These are phyloP conservation scores for Fusarium sp. DNA, from an alignment of 2,329 filamentous ascomycete genomes.

Conservation along the genomic window DNA sequence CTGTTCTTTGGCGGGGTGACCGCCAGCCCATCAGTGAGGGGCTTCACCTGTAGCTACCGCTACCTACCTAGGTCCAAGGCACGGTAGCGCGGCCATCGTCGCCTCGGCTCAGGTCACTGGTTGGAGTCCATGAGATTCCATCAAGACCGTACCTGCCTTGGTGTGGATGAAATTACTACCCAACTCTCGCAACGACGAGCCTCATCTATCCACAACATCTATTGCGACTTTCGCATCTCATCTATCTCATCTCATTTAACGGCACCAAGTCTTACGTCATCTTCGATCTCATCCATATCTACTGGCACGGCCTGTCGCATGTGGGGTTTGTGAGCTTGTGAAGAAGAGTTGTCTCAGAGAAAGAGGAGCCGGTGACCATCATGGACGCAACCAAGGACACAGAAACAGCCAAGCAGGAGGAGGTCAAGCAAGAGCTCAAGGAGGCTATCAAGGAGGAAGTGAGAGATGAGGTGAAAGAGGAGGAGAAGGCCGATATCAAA, in stretches of 20 bases:
- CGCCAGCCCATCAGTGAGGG: conserved; percentile 24
- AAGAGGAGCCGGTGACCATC: conserved; percentile 19
- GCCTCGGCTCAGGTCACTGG: conserved; percentile 31
- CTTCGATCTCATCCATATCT: background rate
- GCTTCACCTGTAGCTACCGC: background rate
- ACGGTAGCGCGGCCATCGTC: conserved; percentile 29
- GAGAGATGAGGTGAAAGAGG: conserved; percentile 32
- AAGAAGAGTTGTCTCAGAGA: conserved; percentile 17
- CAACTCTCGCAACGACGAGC: conserved; percentile 13
- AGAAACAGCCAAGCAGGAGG: conserved; percentile 41
- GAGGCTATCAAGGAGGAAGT: conserved; percentile 27
- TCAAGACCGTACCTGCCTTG: conserved; percentile 13
- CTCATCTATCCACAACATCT: conserved; percentile 5
- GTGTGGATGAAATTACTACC: conserved; percentile 22
- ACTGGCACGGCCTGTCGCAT: conserved; percentile 13
- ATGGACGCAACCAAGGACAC: conserved; percentile 41
- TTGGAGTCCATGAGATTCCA: conserved; percentile 11
- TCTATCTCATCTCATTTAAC: background rate
- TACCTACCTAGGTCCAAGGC: background rate
- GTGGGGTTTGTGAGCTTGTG: conserved; percentile 27
- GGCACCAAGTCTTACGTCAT: background rate
- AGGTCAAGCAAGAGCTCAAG: conserved; percentile 34
- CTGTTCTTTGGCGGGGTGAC: conserved; percentile 24
- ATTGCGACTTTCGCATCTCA: background rate
- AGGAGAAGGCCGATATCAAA: conserved; percentile 30